Evolutionary conservation across 2,329 filamentous ascomycete genomes (phyloP), one percentile per base, ranked within the genome.

Genomic region (Penicillium hesseltinei): DNA sequence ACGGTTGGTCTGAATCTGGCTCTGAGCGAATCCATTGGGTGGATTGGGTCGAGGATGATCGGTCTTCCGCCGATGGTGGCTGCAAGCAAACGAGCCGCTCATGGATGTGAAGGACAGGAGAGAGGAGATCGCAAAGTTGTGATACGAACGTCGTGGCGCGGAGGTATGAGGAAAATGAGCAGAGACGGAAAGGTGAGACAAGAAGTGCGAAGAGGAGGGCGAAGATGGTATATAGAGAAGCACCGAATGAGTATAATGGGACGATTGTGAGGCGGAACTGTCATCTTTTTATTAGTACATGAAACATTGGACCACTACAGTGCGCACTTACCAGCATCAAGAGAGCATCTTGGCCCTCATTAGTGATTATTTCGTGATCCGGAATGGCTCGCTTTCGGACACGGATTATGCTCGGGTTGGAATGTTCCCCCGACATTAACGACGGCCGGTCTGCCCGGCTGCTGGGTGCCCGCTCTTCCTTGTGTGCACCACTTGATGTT

Each of bases 201-300:
- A 84, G 59, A 54, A 82, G 60, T 54, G 83, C 78, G 60, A 81
- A 74, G 62, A 84, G 48, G 44, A 84, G 64, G 15, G 80, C 77
- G 60, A 81, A 72, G 55, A 82, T 62, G 19, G 84, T 81, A 76
- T 84, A 87, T 48, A 85, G 57, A 39, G 78, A 75, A 61, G 83
- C 81, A 60, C 78, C 68, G 33, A 83, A 65, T 51, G 83, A 84
- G 63, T 86, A 77, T 7, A 84, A 66, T 13, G 81, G 81, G 61
- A 82, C 81, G 17, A 76, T 71, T 21, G 81, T 82, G 36, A 85
- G 76, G 65, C 80, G 83, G 62, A 84, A 75, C 81, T 82, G 56
- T 47, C 6, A 25, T 35, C 19, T 21, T n/a, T 36, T 35, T 40
- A 57, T 68, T 59, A 66, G 60, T 27, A 48, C 44, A 36, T 15